These are phyloP conservation scores for Penicillium sp. DNA, from an alignment of 2,329 filamentous ascomycete genomes.

Conservation along the genomic window DNA sequence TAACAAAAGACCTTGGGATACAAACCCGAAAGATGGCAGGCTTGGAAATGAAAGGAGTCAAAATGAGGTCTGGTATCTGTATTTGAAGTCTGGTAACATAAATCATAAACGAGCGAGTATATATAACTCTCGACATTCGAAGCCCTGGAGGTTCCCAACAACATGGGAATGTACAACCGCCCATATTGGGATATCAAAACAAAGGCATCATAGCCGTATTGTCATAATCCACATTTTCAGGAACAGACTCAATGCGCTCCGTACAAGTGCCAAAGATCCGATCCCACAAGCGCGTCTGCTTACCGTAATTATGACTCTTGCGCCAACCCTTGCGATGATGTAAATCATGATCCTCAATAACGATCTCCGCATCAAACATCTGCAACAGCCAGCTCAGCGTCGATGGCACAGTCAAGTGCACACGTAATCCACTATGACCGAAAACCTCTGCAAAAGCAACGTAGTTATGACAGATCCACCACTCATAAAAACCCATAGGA, in stretches of 20 bases:
- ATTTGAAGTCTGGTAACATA: background rate
- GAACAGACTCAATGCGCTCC: constrained; percentile 39
- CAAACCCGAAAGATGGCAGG: no score
- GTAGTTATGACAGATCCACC: constrained; percentile 51
- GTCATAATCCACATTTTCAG: constrained; percentile 36
- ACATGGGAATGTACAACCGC: background rate
- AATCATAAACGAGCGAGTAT: background rate
- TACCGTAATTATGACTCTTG: constrained; percentile 41
- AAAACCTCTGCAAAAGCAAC: constrained; percentile 40
- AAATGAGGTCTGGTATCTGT: background rate
- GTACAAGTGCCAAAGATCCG: constrained; percentile 38
- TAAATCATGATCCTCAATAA: constrained; percentile 48
- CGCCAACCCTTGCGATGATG: constrained; percentile 44
- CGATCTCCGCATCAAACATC: constrained; percentile 39
- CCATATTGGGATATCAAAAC: constrained; percentile 11
- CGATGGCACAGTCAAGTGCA: constrained; percentile 39
- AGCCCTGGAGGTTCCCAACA: background rate
- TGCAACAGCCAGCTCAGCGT: constrained; percentile 40
- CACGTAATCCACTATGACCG: constrained; percentile 27
- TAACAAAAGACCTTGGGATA: no score
- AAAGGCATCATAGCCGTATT: constrained; percentile 34
- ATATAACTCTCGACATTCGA: no score
- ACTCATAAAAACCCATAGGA: constrained; percentile 51
- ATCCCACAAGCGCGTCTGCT: constrained; percentile 41
- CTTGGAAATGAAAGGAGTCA: background rate